phyloP scores from a whole-genome alignment of 2,329 filamentous ascomycete genomes.

The Fusarium musae region DNA sequence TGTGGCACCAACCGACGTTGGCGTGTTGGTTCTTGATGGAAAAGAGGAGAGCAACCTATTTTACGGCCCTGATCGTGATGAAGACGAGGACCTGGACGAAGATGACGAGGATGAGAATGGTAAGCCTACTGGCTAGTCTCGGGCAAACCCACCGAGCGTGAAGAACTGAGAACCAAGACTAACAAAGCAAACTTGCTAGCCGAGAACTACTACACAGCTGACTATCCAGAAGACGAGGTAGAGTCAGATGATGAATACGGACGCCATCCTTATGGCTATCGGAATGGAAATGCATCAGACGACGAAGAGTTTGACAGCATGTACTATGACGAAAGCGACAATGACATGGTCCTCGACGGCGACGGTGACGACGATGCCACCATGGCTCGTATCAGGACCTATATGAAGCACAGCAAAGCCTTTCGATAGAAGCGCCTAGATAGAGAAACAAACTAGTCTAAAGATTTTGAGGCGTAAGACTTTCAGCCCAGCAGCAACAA shows the following conservation, averaged over 20 bases:
- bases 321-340: constrained; percentile 51
- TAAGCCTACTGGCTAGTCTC: constrained; percentile 46
- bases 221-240: constrained; percentile 84
- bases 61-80: constrained; percentile 68
- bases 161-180: constrained; percentile 16
- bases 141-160: constrained; percentile 1
- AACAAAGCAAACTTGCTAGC: constrained; percentile 55
- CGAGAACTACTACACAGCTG: constrained; percentile 81
- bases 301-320: constrained; percentile 63
- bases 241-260: constrained; percentile 70
- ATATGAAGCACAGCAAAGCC: constrained; percentile 50
- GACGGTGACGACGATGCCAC: constrained; percentile 50
- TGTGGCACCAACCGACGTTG: constrained; percentile 62
- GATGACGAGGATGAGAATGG: constrained; percentile 75
- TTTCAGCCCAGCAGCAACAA: constrained; percentile 17
- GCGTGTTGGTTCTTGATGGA: constrained; percentile 66
- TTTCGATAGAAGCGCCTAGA: constrained; percentile 35
- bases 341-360: constrained; percentile 53
- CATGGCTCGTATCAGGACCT: constrained; percentile 53
- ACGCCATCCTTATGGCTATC: constrained; percentile 65
- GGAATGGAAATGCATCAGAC: constrained; percentile 64
- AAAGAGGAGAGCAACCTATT: constrained; percentile 70
- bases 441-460: neutral
- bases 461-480: constrained; percentile 29
- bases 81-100: constrained; percentile 68